Evolutionary conservation across 371 early-diverging fungal species (phyloP).

Genomic region (Zopfochytrium polystomum): DNA sequence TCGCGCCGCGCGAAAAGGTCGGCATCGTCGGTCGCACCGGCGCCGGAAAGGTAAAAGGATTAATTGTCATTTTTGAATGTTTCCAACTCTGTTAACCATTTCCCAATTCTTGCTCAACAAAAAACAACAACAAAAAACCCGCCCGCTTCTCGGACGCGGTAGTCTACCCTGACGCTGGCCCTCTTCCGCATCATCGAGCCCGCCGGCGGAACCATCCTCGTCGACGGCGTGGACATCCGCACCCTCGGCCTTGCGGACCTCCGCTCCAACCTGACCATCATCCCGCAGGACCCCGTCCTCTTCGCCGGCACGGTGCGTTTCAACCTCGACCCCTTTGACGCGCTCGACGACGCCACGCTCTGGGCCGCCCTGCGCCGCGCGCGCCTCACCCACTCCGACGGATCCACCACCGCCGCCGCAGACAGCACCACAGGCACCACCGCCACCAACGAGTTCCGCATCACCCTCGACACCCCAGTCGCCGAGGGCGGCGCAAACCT

Average conservation of each 20-base stretch:
- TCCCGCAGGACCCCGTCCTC: too few relatives aligned
- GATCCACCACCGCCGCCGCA: background rate
- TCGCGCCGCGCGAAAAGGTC: constrained; percentile 61
- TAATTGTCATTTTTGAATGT: too few relatives aligned
- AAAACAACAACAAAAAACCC: too few relatives aligned
- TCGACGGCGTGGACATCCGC: constrained; percentile 84
- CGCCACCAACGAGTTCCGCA: background rate
- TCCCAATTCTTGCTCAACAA: too few relatives aligned
- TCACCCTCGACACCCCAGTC: constrained; percentile 53
- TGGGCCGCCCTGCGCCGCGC: constrained; percentile 70
- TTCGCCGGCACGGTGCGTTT: constrained; percentile 53
- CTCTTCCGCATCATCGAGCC: constrained; percentile 92
- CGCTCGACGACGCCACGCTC: constrained; percentile 66
- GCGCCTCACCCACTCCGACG: constrained; percentile 10
- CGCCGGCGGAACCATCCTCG: constrained; percentile 62
- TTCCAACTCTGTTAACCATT: constrained; percentile 39
- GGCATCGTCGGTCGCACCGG: too few relatives aligned
- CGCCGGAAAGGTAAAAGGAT: too few relatives aligned
- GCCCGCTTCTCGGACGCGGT: too few relatives aligned
- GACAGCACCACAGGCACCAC: background rate
- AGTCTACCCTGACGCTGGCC: constrained; percentile 72
- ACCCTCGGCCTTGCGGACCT: constrained; percentile 74
- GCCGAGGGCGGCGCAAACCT: constrained; percentile 29
- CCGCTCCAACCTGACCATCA: constrained; percentile 62
- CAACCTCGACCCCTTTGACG: constrained; percentile 79